Evolutionary conservation across 257 asterid genomes (phyloP).

Genomic region (Solanum medicagineum): DNA sequence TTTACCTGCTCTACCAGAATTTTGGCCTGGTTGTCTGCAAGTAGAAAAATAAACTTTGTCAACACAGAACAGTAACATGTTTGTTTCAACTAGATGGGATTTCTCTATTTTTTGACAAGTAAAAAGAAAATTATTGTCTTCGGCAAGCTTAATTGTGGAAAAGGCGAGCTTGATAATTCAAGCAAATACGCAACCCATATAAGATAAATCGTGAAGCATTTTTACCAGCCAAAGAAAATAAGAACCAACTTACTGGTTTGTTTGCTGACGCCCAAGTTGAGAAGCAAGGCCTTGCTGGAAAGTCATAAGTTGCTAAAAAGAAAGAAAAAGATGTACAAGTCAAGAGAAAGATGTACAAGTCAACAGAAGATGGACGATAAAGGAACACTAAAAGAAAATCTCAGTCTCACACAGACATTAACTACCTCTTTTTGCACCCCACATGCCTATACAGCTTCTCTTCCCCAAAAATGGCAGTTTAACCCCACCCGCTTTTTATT

Average conservation of each 20-base stretch:
- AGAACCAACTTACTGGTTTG: conserved; percentile 30
- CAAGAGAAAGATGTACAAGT: neutral
- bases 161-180: neutral
- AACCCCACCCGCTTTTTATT: neutral
- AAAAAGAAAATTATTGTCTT: neutral
- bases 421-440: neutral
- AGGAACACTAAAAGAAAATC: neutral
- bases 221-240: neutral
- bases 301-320: conserved; percentile 33
- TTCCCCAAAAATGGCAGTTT: neutral
- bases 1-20: conserved; percentile 11
- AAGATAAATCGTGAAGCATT: neutral
- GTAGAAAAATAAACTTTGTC: neutral
- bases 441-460: neutral
- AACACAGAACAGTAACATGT: neutral
- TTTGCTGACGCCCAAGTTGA: conserved; percentile 31
- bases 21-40: conserved; percentile 26
- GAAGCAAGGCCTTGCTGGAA: conserved; percentile 34
- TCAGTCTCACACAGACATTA: neutral
- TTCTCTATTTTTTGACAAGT: neutral
- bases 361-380: neutral
- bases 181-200: neutral
- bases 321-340: neutral
- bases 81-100: neutral
- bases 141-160: neutral